Base-by-base conservation (phyloP, 495 filamentous ascomycete species). In the Entonaema liquescens region DNA sequence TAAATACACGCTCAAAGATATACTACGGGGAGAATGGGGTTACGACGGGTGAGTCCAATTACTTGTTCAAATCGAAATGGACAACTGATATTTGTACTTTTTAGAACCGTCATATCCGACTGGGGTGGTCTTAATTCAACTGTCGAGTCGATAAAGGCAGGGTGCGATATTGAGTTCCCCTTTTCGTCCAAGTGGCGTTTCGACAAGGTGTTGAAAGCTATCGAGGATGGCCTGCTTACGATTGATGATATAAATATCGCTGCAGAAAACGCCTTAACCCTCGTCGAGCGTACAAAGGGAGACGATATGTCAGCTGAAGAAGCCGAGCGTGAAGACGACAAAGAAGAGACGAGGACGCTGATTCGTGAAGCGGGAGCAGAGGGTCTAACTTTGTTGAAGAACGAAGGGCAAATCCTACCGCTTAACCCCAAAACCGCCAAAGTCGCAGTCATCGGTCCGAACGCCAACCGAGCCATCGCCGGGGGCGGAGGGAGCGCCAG, bases 401-500 rank as follows among this genome's bases (percentile, higher is more conserved):
- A 95, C 67, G 86, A 93, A 38, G 84, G 85, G 1, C 76, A 79
- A 15, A 77, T 89, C 31, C 83, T 97, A 4, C 93, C 93, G 1
- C 83, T 97, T 52, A 83, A 88, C 50, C 83, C 85, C 23, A 83
- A 85, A 13, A 85, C 87, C 33, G 83, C 84, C 52, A 85, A 81
- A 71, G 84, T 95, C 50, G 89, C 92, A 7, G 84, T 95, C 31
- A 95, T 97, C 62, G 93, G 93, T 0, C 93, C 93, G 8, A 96
- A 96, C 75, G 88, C 91, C 33, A 92, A 92, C 69, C 80, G 90
- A 54, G 90, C 92, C 0, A 89, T 92, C 36, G 91, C 90, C 56
- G 89, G 91, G 57, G 93, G 93, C 42, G 93, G 93, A 63, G 92
- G 93, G 8, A 94, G 91, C 67, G 92, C 93, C 1, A 90, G 88